Percentiles rank a stretch among this genome's conserved stretches.
Evolutionary conservation across 139 green algal species (phyloP).

Genomic region (Zygnema circumcarinatum): DNA sequence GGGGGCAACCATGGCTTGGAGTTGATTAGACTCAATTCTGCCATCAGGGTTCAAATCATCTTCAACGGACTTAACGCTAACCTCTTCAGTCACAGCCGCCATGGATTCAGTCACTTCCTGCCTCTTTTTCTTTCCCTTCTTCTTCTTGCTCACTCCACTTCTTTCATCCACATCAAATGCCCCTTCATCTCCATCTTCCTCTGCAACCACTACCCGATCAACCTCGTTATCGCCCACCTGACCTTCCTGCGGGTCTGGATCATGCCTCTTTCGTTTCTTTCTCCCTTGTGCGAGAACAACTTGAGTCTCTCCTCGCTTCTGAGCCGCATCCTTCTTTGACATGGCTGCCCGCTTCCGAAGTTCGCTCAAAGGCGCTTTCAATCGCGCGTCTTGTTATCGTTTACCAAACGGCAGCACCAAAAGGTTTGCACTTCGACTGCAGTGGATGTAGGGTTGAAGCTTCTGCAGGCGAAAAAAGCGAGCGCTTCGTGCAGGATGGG

Average conservation of each 20-base stretch:
- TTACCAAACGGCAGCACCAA: too few species aligned
- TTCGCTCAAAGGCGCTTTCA: too few species aligned
- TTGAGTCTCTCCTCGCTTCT: too few species aligned
- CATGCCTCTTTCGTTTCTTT: conserved; percentile 22
- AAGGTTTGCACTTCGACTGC: too few species aligned
- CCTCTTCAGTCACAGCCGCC: not conserved
- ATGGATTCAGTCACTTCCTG: conserved; percentile 5
- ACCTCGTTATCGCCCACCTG: not conserved
- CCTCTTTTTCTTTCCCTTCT: not conserved
- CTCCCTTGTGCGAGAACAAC: conserved; percentile 37
- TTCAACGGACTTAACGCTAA: not conserved
- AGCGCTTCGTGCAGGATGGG: too few species aligned
- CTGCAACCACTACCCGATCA: not conserved
- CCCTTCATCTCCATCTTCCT: conserved; percentile 20
- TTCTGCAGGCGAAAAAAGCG: too few species aligned
- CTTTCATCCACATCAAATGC: not conserved
- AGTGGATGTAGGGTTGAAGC: too few species aligned
- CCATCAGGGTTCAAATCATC: too few species aligned
- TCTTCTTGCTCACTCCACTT: conserved; percentile 11
- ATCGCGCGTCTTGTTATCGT: too few species aligned
- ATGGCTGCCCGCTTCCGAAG: too few species aligned
- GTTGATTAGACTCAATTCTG: too few species aligned
- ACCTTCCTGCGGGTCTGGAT: conserved; percentile 3
- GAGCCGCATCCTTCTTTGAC: too few species aligned
- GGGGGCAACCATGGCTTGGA: not conserved